Conservation (phyloP, 1,139 yeast genomes). For the Debaryomyces robertsiae region DNA sequence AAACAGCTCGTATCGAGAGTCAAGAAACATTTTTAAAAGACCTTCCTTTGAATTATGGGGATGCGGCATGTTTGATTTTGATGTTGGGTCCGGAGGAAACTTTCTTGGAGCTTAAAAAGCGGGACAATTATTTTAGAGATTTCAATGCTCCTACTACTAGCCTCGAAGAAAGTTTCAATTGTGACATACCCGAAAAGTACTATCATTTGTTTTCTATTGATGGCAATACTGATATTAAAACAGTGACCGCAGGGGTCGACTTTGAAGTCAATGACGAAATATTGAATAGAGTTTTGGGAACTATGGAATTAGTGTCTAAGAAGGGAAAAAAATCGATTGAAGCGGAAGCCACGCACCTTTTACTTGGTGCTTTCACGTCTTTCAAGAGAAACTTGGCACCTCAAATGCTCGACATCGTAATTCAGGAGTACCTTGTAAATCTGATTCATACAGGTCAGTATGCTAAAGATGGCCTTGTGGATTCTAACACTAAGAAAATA, state of each 20-base stretch:
- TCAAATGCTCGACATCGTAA: constrained; percentile 30
- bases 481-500: constrained; percentile 15
- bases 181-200: constrained; percentile 33
- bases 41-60: constrained; percentile 24
- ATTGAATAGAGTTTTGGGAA: constrained; percentile 38
- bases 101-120: constrained; percentile 18
- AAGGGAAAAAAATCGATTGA: constrained; percentile 11
- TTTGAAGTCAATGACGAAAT: constrained; percentile 23
- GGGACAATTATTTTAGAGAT: constrained; percentile 22
- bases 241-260: constrained; percentile 21
- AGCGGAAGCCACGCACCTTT: constrained; percentile 24
- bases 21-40: constrained; percentile 28
- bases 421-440: constrained; percentile 17
- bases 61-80: constrained; percentile 26
- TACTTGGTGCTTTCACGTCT: constrained; percentile 57
- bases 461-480: constrained; percentile 6
- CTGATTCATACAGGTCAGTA: constrained; percentile 9
- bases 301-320: constrained; percentile 44
- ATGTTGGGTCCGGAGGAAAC: constrained; percentile 31
- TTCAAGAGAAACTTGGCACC: constrained; percentile 47
- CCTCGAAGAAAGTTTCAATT: constrained; percentile 24
- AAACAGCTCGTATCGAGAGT: constrained; percentile 43
- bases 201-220: constrained; percentile 18
- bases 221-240: constrained; percentile 16
- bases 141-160: constrained; percentile 22